Base-by-base conservation (phyloP, 805 yeast genomes). In the Pichia membranifaciens region DNA sequence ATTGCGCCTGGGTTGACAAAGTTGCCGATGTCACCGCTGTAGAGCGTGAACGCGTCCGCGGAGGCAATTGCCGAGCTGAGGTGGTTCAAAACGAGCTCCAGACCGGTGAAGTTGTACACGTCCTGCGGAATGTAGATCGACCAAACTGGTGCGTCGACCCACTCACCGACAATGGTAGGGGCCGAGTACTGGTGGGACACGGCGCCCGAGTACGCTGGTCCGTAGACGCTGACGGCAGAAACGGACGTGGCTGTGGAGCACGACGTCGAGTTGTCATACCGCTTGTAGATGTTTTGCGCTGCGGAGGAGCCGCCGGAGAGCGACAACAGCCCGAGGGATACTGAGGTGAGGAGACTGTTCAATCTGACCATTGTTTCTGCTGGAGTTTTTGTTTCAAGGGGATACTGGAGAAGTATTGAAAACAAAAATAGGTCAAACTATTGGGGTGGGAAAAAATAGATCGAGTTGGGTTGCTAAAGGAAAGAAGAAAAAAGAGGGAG, bases 71-170 rank as follows among this genome's bases (percentile, higher is more conserved):
- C 13, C 33, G 50, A 49, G 1, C 29, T 22, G 5, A 42, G 41
- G 5, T 37, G 25, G 6, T 42, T 22, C 3, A 48, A 13, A 5
- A 20, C 31, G 15, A 54, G 43, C 25, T 32, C 35, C 7, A 56
- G 44, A 3, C 52, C 52, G 15, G 48, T 20, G 6, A 45, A 42
- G 18, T 41, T 21, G 21, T 41, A 48, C 3, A 20, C 6, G 12
- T 25, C 18, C 21, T 51, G 47, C 13, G 61, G 61, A 37, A 58
- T 43, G 38, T 29, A 53, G 15, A 57, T 25, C 3, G 43, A 44
- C 47, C 54, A 54, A 10, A 43, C 50, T 32, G 58, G 60, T 20
- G 45, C 44, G 31, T 44, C 43, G 22, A 20, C 41, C 47, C 54
- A 51, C 4, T 33, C 37, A 32, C 42, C 43, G 22, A 51, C 48